Evolutionary conservation across 2,329 filamentous ascomycete genomes (phyloP).

Genomic region (Beauveria rudraprayagi): DNA sequence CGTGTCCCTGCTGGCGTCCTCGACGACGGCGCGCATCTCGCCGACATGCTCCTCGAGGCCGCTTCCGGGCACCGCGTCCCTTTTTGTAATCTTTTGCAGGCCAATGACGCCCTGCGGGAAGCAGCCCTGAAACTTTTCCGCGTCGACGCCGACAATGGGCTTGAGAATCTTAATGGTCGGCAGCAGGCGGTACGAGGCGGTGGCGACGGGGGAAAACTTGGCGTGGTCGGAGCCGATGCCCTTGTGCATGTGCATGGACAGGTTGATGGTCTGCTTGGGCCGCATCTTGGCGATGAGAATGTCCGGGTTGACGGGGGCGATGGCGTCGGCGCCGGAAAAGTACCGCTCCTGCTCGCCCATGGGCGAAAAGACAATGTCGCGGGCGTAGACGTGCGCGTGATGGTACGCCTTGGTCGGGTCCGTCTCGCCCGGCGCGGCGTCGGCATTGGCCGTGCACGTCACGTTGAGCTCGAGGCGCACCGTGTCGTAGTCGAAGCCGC

Average conservation of each 20-base stretch:
- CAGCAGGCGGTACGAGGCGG: conserved; percentile 84
- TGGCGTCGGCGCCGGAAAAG: conserved; percentile 60
- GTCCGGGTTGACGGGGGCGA: conserved; percentile 77
- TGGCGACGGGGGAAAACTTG: conserved; percentile 95
- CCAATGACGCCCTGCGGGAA: conserved; percentile 85
- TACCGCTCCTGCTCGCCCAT: conserved; percentile 63
- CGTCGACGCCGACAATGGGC: conserved; percentile 81
- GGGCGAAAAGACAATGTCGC: conserved; percentile 67
- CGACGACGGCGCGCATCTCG: conserved; percentile 79
- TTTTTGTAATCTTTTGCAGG: conserved; percentile 60
- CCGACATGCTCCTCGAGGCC: conserved; percentile 69
- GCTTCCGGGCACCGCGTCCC: conserved; percentile 55
- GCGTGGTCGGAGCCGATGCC: conserved; percentile 90
- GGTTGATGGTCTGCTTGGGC: conserved; percentile 76
- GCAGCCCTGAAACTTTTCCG: conserved; percentile 81
- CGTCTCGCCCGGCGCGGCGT: conserved; percentile 62
- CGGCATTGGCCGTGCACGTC: conserved; percentile 70
- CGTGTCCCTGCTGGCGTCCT: conserved; percentile 85
- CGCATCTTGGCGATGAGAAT: conserved; percentile 92
- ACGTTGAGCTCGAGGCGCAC: conserved; percentile 69
- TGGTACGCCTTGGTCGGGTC: conserved; percentile 81
- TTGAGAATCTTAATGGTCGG: conserved; percentile 76
- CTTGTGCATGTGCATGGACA: conserved; percentile 91
- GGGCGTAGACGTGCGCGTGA: conserved; percentile 76
- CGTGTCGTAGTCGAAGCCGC: conserved; percentile 76